A percentile compares a stretch with the other conserved stretches of the same genome.
These are phyloP conservation scores for Aureobasidium sp. DNA, from an alignment of 2,329 filamentous ascomycete genomes.

Conservation along the genomic window DNA sequence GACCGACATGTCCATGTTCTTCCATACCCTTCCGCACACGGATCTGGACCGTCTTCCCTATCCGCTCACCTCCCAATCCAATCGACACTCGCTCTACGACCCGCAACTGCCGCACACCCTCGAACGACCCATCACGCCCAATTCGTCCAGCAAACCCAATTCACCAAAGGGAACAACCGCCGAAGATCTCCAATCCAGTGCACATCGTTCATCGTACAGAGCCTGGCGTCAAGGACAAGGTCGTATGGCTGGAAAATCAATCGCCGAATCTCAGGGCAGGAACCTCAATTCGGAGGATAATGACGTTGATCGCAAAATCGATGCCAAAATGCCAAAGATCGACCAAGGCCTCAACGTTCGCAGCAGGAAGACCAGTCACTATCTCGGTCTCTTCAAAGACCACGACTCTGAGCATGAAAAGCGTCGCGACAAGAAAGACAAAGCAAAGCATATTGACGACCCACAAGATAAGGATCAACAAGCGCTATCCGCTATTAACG, in stretches of 20 bases:
- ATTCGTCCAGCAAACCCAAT: neutral
- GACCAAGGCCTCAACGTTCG: constrained; percentile 47
- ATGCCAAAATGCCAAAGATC: constrained; percentile 52
- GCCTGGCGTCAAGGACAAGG: constrained; percentile 44
- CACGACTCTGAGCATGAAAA: constrained; percentile 48
- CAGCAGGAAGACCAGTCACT: constrained; percentile 58
- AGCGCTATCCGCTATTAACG: neutral
- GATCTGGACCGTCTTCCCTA: neutral
- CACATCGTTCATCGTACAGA: constrained; percentile 38
- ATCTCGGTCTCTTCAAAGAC: constrained; percentile 56
- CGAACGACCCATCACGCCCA: constrained; percentile 6
- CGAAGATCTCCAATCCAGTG: constrained; percentile 21
- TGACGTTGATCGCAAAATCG: constrained; percentile 53
- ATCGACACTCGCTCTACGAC: constrained; percentile 7
- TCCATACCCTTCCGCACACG: constrained; percentile 9
- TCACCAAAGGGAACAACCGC: neutral
- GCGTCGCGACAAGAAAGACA: constrained; percentile 30
- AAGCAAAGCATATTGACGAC: neutral
- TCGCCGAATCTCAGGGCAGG: constrained; percentile 26
- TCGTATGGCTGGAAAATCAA: constrained; percentile 30
- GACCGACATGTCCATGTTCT: constrained; percentile 7
- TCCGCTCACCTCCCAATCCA: neutral
- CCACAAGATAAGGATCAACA: neutral
- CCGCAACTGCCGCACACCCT: neutral
- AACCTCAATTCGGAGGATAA: constrained; percentile 32